A percentile compares a stretch with the other conserved stretches of the same genome.
Evolutionary conservation across 176 grass and related monocot species (phyloP).

Genomic region (Thinopyrum elongatum): DNA sequence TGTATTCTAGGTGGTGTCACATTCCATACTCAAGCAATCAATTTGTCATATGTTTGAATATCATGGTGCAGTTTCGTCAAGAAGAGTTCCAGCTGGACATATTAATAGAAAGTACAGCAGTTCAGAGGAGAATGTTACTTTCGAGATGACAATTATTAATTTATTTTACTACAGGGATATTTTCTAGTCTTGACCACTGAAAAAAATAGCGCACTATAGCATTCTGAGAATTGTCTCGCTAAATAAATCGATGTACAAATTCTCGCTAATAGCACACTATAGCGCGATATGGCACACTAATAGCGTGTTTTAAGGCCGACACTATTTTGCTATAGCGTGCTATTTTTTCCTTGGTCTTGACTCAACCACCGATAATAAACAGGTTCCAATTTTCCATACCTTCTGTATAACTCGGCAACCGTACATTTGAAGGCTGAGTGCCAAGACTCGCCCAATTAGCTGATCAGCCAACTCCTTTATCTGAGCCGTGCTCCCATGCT

Average conservation of each 20-base stretch:
- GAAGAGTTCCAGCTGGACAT: not conserved
- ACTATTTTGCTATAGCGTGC: no score
- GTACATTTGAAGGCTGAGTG: slow-evolving; percentile 94
- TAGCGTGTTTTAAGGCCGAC: no score
- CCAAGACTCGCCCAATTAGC: slow-evolving; percentile 66
- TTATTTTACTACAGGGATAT: not conserved
- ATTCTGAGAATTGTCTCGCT: no score
- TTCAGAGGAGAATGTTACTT: not conserved
- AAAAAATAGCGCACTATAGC: no score
- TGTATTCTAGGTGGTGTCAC: no score
- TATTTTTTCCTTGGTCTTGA: not conserved
- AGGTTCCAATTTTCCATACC: slow-evolving; percentile 30
- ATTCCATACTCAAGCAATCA: no score
- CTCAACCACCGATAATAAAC: not conserved
- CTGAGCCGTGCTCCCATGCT: slow-evolving; percentile 80
- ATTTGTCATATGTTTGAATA: no score
- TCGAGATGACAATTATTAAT: not conserved
- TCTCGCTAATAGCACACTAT: no score
- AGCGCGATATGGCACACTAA: no score
- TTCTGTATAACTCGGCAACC: slow-evolving; percentile 93
- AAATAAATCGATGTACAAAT: no score
- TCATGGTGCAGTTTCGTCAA: not conserved
- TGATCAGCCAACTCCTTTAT: slow-evolving; percentile 68
- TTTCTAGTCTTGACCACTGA: not conserved
- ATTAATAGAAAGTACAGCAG: not conserved